These are phyloP conservation scores for Sideroxylon spinosum DNA, from an alignment of 179 eudicot species.

Conservation along the genomic window DNA sequence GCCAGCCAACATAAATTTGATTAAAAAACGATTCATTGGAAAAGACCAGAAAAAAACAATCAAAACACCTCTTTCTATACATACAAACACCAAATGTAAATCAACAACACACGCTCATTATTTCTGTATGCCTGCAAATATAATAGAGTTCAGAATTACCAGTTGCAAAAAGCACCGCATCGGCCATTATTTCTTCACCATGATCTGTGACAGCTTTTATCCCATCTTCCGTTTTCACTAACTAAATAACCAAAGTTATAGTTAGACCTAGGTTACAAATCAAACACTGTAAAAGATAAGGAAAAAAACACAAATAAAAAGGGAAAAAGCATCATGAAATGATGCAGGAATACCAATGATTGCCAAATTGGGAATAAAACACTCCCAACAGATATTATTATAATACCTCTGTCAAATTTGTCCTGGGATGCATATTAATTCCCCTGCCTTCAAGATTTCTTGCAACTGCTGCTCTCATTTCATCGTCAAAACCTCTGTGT, in stretches of 20 bases:
- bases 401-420: conserved; percentile 68
- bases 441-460: conserved; percentile 95
- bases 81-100: background rate
- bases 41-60: too few relatives aligned
- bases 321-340: background rate
- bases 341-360: background rate
- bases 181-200: conserved; percentile 88
- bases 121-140: background rate
- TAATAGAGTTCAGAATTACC: conserved; percentile 39
- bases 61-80: too few relatives aligned
- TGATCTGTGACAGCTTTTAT: conserved; percentile 78
- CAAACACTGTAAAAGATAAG: background rate
- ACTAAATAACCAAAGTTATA: conserved; percentile 32
- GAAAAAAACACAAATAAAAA: background rate
- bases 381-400: background rate
- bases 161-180: conserved; percentile 93
- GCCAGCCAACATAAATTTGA: too few relatives aligned
- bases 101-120: background rate
- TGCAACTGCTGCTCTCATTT: conserved; percentile 93
- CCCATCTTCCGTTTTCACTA: conserved; percentile 70
- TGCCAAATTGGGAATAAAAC: background rate
- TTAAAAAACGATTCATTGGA: too few relatives aligned
- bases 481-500: conserved; percentile 95
- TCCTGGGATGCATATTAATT: conserved; percentile 71
- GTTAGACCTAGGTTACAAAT: background rate